Evolutionary conservation across 805 yeast species (phyloP).

Genomic region (Saturnispora galanensis): DNA sequence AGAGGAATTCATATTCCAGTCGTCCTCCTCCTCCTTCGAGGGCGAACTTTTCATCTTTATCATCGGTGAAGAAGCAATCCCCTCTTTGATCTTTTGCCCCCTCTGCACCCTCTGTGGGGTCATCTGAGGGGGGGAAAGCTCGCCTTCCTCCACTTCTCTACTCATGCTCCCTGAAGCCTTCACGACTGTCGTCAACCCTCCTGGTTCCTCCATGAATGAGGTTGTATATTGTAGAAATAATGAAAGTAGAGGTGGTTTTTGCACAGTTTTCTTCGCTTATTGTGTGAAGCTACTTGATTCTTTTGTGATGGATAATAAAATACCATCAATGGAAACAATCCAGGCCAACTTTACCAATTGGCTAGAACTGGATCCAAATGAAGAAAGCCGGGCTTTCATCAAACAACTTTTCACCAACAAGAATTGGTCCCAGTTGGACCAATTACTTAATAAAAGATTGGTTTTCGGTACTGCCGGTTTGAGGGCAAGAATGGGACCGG

Average conservation of each 20-base stretch:
- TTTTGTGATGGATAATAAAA: neutral
- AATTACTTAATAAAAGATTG: slow-evolving; percentile 48
- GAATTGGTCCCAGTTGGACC: slow-evolving; percentile 36
- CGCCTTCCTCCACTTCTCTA: too few species aligned
- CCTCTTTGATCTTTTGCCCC: too few species aligned
- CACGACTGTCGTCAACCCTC: too few species aligned
- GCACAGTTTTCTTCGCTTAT: too few species aligned
- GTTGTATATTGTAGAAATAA: too few species aligned
- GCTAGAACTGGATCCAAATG: slow-evolving; percentile 1
- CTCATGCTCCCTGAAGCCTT: too few species aligned
- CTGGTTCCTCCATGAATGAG: too few species aligned
- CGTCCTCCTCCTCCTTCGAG: neutral
- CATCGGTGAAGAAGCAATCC: neutral
- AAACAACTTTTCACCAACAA: slow-evolving; percentile 19
- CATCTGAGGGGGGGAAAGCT: too few species aligned
- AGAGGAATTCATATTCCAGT: neutral
- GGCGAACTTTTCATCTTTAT: neutral
- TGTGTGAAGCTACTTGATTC: neutral
- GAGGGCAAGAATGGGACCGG: slow-evolving; percentile 82
- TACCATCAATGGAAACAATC: neutral
- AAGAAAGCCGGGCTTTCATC: neutral
- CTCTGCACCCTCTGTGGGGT: too few species aligned
- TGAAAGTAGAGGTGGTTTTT: too few species aligned
- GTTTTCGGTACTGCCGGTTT: slow-evolving; percentile 92
- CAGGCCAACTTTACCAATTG: neutral